These are phyloP conservation scores for Lonicera japonica DNA, from an alignment of 129 eudicot genomes.

Conservation along the genomic window DNA sequence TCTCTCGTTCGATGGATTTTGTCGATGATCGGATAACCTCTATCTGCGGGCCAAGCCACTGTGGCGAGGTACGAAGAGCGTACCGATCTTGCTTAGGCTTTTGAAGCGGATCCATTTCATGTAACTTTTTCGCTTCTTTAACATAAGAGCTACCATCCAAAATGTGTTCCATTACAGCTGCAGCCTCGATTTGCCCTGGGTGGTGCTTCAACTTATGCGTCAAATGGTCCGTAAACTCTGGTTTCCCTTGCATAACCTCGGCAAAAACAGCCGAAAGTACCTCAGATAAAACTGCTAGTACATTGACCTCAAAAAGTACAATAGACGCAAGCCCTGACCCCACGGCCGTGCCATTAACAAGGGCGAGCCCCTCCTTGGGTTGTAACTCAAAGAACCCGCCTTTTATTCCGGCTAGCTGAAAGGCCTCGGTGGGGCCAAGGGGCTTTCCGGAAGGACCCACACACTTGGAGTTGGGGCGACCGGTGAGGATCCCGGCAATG, in stretches of 20 bases:
- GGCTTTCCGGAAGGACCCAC: too few species aligned
- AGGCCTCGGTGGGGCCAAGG: slow-evolving; percentile 75
- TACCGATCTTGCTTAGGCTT: slow-evolving; percentile 71
- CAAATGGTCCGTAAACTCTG: slow-evolving; percentile 82
- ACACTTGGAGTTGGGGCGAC: too few species aligned
- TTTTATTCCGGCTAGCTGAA: slow-evolving; percentile 38
- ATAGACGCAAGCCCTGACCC: slow-evolving; percentile 73
- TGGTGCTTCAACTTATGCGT: slow-evolving; percentile 76
- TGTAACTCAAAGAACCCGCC: slow-evolving; percentile 65
- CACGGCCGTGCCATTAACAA: slow-evolving; percentile 76
- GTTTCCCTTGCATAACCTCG: slow-evolving; percentile 77
- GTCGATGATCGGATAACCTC: slow-evolving; percentile 71
- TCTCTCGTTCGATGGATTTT: slow-evolving; percentile 67
- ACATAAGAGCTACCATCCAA: slow-evolving; percentile 61
- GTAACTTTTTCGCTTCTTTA: slow-evolving; percentile 44
- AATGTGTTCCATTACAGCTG: slow-evolving; percentile 78
- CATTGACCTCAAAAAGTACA: slow-evolving; percentile 62
- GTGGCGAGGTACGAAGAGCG: slow-evolving; percentile 78
- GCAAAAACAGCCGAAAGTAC: slow-evolving; percentile 60
- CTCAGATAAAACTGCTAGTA: slow-evolving; percentile 49
- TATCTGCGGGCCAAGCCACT: slow-evolving; percentile 81
- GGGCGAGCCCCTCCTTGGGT: slow-evolving; percentile 78
- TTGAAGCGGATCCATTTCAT: slow-evolving; percentile 59
- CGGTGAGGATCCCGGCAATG: too few species aligned
- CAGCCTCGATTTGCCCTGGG: slow-evolving; percentile 86